Base-by-base conservation (phyloP, 495 filamentous ascomycete genomes). In the Friedmanniomyces simplex region DNA sequence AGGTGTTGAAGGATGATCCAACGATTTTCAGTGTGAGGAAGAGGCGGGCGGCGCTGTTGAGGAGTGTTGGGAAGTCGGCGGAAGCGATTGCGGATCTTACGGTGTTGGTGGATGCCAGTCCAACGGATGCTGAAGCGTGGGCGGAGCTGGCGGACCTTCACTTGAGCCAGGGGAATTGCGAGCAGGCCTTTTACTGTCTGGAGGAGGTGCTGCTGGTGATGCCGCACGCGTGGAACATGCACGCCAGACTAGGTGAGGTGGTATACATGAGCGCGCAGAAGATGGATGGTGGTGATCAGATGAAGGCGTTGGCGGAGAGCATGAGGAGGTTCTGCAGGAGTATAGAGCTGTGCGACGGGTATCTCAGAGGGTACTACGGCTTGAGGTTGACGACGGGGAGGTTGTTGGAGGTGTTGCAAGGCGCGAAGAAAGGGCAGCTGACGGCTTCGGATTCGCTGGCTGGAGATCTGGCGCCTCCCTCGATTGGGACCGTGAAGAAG, bases 161-260 rank as follows among this genome's bases (percentile, higher is more conserved):
- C 68, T 73, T 89, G 46, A 1, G 85, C 89, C 64, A 86, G 86
- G 6, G 71, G 88, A 64, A 86, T 85, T 63, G n/a, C n/a, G 68
- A 79, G 21, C 91, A 96, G 68, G 89, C 91, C 34, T 81, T 91
- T 47, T 97, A 85, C 69, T 84, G 91, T 60, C 73, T 95, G 37
- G 94, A 98, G 66, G 93, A 97, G 68, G 88, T 93, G 41, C 68
- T 98, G 32, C 72, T 97, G 36, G 76, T 95, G 57, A 79, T 82
- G n/a, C 91, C 93, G 11, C 90, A 94, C 74, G 87, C 93, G 26
- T 98, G 94, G 88, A 96, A 96, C 84, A 79, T 95, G 54, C 93
- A 96, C 73, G 90, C 91, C 24, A 82, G 86, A 14, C 71, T 96
- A 12, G 93, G 88, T 14, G 94, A 97, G 69, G 66, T 95, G 37